phyloP scores from a whole-genome alignment of 1,284 basidiomycete genomes.

The Vanrija humicola region DNA sequence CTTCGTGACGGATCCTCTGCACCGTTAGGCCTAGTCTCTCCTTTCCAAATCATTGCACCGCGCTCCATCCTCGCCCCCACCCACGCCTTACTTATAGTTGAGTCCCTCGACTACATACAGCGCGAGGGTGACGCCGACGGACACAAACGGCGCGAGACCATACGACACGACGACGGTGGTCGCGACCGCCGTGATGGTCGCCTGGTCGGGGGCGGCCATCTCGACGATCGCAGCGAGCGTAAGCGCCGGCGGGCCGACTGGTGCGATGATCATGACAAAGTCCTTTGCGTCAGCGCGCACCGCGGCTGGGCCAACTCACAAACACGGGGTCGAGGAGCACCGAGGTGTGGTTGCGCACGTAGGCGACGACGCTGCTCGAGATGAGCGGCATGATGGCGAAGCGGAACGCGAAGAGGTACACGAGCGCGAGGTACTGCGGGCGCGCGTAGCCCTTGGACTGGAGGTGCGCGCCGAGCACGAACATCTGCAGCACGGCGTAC shows the following conservation, averaged over 20 bases:
- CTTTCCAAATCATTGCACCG: no score
- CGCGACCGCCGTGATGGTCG: slow-evolving; percentile 31
- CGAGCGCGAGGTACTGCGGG: slow-evolving; percentile 22
- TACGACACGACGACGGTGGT: slow-evolving; percentile 36
- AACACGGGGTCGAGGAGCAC: slow-evolving; percentile 31
- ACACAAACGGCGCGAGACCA: slow-evolving; percentile 34
- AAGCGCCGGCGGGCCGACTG: slow-evolving; percentile 45
- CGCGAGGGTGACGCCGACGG: slow-evolving; percentile 28
- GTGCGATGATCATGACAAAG: slow-evolving; percentile 38
- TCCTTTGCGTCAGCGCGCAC: slow-evolving; percentile 18
- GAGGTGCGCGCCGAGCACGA: slow-evolving; percentile 36
- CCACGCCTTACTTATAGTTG: slow-evolving; percentile 3
- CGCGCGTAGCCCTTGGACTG: slow-evolving; percentile 19
- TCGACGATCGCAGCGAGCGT: slow-evolving; percentile 34
- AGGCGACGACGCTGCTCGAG: slow-evolving; percentile 29
- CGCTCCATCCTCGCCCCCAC: no score
- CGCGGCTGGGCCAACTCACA: slow-evolving; percentile 9
- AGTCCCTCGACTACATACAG: slow-evolving; percentile 20
- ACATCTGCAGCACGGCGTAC: slow-evolving; percentile 44
- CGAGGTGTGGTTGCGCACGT: slow-evolving; percentile 21
- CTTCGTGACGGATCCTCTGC: no score
- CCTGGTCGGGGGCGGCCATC: slow-evolving; percentile 15
- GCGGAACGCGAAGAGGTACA: slow-evolving; percentile 40
- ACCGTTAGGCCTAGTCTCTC: no score
- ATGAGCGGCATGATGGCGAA: slow-evolving; percentile 40